Evolutionary conservation across 495 filamentous ascomycete species (phyloP).

Genomic region (Oidiodendron maius): DNA sequence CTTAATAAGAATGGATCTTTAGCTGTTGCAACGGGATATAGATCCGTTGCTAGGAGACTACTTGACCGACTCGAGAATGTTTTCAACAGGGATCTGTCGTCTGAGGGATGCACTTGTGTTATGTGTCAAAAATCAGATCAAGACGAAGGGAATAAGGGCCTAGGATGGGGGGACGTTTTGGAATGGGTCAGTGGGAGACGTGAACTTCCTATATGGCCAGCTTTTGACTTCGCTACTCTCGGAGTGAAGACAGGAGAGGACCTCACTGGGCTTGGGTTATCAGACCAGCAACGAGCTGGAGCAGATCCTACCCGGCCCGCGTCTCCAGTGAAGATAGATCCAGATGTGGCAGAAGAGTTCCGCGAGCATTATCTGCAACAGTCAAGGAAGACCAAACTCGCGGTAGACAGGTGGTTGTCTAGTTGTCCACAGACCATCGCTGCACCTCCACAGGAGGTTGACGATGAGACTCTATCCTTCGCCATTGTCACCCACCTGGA

Average conservation of each 20-base stretch:
- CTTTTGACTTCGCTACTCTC: slow-evolving; percentile 67
- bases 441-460: slow-evolving; percentile 74
- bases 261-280: slow-evolving; percentile 24
- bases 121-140: slow-evolving; percentile 63
- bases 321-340: slow-evolving; percentile 78
- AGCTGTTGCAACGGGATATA: slow-evolving; percentile 93
- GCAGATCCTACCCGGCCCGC: slow-evolving; percentile 35
- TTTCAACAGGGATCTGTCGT: slow-evolving; percentile 84
- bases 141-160: slow-evolving; percentile 53
- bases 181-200: slow-evolving; percentile 85
- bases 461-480: slow-evolving; percentile 88
- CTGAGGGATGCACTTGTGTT: slow-evolving; percentile 69
- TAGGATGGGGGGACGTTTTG: slow-evolving; percentile 96
- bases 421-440: slow-evolving; percentile 65
- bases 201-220: slow-evolving; percentile 81
- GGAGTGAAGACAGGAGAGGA: slow-evolving; percentile 46
- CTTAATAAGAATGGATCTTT: slow-evolving; percentile 78
- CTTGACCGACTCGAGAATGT: slow-evolving; percentile 92
- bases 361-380: slow-evolving; percentile 84
- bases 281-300: slow-evolving; percentile 14
- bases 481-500: slow-evolving; percentile 86
- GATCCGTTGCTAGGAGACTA: slow-evolving; percentile 84
- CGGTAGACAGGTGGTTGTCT: slow-evolving; percentile 81
- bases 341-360: slow-evolving; percentile 87
- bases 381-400: slow-evolving; percentile 75